Evolutionary conservation across 2,329 filamentous ascomycete species (phyloP).

Genomic region (Fusarium sp.): DNA sequence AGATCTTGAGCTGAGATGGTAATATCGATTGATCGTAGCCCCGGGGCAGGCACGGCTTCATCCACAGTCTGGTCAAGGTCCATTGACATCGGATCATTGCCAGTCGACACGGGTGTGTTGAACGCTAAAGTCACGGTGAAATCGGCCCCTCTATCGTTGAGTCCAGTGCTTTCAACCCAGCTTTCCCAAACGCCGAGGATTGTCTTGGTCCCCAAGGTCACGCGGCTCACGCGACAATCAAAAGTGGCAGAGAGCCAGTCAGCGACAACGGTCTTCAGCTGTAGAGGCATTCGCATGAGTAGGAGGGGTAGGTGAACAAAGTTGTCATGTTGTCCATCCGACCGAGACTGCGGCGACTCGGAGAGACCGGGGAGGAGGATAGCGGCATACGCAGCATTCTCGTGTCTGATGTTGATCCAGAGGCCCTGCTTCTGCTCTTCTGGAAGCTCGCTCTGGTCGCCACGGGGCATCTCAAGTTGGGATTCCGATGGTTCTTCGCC

Average conservation of each 20-base stretch:
- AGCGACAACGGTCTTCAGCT: constrained; percentile 58
- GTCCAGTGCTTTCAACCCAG: constrained; percentile 55
- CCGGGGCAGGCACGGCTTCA: constrained; percentile 33
- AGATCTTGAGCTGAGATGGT: constrained; percentile 60
- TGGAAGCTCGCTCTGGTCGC: constrained; percentile 29
- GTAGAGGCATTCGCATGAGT: constrained; percentile 62
- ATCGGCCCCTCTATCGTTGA: constrained; percentile 52
- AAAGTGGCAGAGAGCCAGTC: constrained; percentile 62
- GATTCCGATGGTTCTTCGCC: constrained; percentile 41
- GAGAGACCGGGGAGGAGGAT: constrained; percentile 56
- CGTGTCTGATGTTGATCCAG: constrained; percentile 61
- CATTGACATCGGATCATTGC: constrained; percentile 4
- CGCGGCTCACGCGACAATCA: constrained; percentile 62
- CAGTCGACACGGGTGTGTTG: constrained; percentile 49
- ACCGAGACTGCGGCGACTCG: background rate
- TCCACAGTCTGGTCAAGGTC: constrained; percentile 30
- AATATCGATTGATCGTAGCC: constrained; percentile 58
- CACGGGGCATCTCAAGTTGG: constrained; percentile 17
- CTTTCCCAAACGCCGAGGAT: constrained; percentile 60
- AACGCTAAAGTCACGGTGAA: constrained; percentile 62
- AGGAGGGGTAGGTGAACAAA: constrained; percentile 62
- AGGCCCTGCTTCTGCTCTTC: constrained; percentile 46
- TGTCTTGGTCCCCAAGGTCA: constrained; percentile 60
- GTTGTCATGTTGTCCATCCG: constrained; percentile 23
- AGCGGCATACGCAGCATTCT: constrained; percentile 60